Evolutionary conservation across 2,329 filamentous ascomycete genomes (phyloP), one percentile per base, ranked within the genome.

Genomic region (Blastomyces emzantsi): DNA sequence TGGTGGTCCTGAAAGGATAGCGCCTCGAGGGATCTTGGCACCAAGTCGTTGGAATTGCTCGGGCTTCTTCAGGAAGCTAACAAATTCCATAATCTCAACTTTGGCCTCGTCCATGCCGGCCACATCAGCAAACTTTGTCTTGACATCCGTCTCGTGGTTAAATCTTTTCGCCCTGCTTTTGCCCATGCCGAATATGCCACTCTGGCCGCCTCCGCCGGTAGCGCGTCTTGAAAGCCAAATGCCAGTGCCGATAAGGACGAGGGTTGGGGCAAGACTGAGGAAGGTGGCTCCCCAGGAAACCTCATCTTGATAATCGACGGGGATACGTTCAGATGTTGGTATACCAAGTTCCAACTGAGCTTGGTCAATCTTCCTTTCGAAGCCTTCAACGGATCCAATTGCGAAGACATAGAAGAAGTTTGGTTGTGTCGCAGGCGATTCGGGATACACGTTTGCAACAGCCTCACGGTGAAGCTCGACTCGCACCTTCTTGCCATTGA

Each of bases 91-190:
- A 70, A 99, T 99, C 78, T 99, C 94, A 63, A 87, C 82, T 83
- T 99, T 99, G 64, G 94, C 94, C 78, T 99, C 94, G 74, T 99
- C 94, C 87, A 97, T 93, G 69, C 94, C 94, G 52, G 94, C 94
- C 54, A 99, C 94, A 74, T 99, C 94, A 57, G 90, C 82, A 75
- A 99, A 99, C 77, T 97, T 97, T 76, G 95, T 92, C 79, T 96
- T 96, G 80, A 99, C 85, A 64, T 94, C 90, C 13, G 90, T 90
- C 80, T 99, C 94, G 70, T 97, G 92, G 76, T 97, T 99, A 82
- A 97, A 99, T 72, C 90, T 89, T 82, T 96, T 97, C 33, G 94
- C 94, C 71, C 90, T 87, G 78, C 92, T 97, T 83, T 94, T 93
- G 69, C 92, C 90, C 78, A 99, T 96, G 69, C 92, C 92, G 73